Percentiles rank a stretch among this genome's conserved stretches.
Conservation (phyloP, 2,329 filamentous ascomycete species). For the Ascochyta pisi region DNA sequence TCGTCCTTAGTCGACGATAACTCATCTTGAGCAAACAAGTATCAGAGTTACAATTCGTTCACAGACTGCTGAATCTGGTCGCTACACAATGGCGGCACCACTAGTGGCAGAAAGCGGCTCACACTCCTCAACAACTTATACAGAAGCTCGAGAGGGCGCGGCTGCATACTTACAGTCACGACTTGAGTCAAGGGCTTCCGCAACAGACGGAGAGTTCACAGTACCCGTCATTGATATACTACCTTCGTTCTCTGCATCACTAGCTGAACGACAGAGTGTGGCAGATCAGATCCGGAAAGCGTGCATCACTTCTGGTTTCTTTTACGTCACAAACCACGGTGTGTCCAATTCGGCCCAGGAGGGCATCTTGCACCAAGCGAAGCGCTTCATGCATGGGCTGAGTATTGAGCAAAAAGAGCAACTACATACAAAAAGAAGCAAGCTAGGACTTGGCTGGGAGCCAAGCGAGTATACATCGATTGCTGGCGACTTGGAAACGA, state of each 20-base stretch:
- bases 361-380: conserved; percentile 46
- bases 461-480: conserved; percentile 51
- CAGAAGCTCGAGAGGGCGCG: conserved; percentile 45
- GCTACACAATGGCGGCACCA: conserved; percentile 9
- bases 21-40: background rate
- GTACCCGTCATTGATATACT: conserved; percentile 50
- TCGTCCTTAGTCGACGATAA: background rate
- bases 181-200: conserved; percentile 25
- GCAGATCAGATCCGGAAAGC: conserved; percentile 50
- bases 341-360: conserved; percentile 36
- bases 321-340: conserved; percentile 51
- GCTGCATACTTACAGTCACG: conserved; percentile 48
- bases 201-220: conserved; percentile 34
- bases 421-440: conserved; percentile 50
- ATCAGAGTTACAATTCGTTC: background rate
- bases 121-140: conserved; percentile 23
- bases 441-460: conserved; percentile 52
- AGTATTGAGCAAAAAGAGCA: conserved; percentile 45
- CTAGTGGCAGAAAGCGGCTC: background rate
- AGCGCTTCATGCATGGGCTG: conserved; percentile 47
- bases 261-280: conserved; percentile 44
- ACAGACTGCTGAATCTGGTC: background rate
- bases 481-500: conserved; percentile 50
- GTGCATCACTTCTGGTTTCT: conserved; percentile 52
- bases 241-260: conserved; percentile 43